Percentiles rank a stretch among this genome's conserved stretches.
phyloP scores from a whole-genome alignment of 495 filamentous ascomycete genomes.

The Penicillium flavigenum region DNA sequence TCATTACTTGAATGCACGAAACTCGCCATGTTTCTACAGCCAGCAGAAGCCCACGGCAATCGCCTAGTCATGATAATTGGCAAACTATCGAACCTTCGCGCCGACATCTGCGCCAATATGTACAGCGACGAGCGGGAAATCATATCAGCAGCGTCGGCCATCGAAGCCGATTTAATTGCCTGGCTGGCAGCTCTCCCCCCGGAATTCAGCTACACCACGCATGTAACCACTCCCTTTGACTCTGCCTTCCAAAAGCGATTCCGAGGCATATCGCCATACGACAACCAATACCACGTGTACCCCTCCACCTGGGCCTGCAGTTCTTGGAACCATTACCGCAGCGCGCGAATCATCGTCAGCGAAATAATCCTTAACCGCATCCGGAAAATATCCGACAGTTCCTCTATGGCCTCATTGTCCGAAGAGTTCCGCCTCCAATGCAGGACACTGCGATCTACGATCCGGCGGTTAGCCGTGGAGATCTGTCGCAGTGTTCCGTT shows the following conservation, averaged over 20 bases:
- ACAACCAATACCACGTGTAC: constrained; percentile 61
- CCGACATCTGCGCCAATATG: constrained; percentile 38
- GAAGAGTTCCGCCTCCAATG: constrained; percentile 36
- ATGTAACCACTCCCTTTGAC: constrained; percentile 26
- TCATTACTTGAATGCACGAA: constrained; percentile 37
- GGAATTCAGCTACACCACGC: constrained; percentile 34
- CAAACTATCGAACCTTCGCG: constrained; percentile 48
- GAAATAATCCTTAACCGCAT: constrained; percentile 46
- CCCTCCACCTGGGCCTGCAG: constrained; percentile 54
- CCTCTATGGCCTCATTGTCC: constrained; percentile 21
- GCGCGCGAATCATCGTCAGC: constrained; percentile 56
- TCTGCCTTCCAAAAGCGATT: constrained; percentile 24
- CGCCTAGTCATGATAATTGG: constrained; percentile 39
- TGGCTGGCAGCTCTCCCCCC: constrained; percentile 43
- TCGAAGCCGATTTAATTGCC: constrained; percentile 53
- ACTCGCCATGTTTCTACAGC: constrained; percentile 37
- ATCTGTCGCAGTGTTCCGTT: constrained; percentile 49
- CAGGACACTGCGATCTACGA: constrained; percentile 33
- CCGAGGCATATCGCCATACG: constrained; percentile 40
- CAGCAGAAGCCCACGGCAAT: constrained; percentile 37
- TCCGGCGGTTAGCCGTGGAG: constrained; percentile 41
- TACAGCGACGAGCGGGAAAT: constrained; percentile 45
- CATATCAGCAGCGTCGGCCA: constrained; percentile 43
- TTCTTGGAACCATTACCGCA: constrained; percentile 64
- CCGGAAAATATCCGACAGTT: constrained; percentile 17